Evolutionary conservation across 148 eudicot genomes (phyloP).

Genomic region (Chenopodium berlandieri): DNA sequence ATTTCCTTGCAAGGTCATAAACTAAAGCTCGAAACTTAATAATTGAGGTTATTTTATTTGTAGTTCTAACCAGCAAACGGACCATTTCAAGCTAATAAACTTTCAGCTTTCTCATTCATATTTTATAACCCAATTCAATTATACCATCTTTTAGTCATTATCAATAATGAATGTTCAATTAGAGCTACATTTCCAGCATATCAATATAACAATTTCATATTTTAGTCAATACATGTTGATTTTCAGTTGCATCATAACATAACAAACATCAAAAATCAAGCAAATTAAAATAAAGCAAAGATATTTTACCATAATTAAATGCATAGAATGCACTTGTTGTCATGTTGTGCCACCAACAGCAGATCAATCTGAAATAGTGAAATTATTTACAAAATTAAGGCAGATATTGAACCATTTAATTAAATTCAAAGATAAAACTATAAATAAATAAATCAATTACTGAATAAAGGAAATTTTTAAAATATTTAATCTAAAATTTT

Average conservation of each 20-base stretch:
- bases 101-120: too few relatives aligned
- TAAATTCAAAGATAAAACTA: neutral
- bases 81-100: too few relatives aligned
- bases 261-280: neutral
- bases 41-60: too few relatives aligned
- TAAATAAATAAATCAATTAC: neutral
- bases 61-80: too few relatives aligned
- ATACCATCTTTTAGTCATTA: too few relatives aligned
- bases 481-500: neutral
- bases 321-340: slow-evolving; percentile 87
- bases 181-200: neutral
- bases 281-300: neutral
- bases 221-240: too few relatives aligned
- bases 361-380: slow-evolving; percentile 70
- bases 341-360: slow-evolving; percentile 93
- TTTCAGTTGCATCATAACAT: neutral
- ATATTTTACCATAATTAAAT: slow-evolving; percentile 61
- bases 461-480: neutral
- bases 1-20: too few relatives aligned
- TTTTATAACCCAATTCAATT: neutral
- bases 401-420: neutral
- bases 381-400: neutral
- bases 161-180: neutral
- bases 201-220: neutral
- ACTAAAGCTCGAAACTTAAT: too few relatives aligned